Evolutionary conservation across 2,329 filamentous ascomycete genomes (phyloP).

Genomic region (Epichloe sibirici): DNA sequence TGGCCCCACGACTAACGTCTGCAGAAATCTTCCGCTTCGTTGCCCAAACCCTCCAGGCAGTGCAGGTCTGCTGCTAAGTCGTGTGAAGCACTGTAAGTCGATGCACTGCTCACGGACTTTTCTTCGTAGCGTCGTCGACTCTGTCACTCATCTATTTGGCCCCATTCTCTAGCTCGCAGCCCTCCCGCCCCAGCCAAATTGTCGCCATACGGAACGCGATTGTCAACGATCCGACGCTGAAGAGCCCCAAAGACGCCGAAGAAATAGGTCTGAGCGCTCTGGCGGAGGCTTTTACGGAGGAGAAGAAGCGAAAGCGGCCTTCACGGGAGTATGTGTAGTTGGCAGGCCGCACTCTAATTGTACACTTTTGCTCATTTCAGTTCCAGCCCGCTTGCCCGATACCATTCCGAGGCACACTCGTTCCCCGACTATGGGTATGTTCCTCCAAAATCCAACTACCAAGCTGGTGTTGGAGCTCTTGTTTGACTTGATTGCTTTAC

Average conservation of each 20-base stretch:
- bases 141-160: neutral
- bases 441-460: neutral
- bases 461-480: neutral
- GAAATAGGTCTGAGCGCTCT: constrained; percentile 1
- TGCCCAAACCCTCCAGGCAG: neutral
- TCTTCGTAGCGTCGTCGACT: neutral
- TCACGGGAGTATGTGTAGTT: constrained; percentile 19
- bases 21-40: constrained; percentile 9
- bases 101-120: neutral
- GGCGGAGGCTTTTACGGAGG: neutral
- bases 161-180: neutral
- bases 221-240: constrained; percentile 15
- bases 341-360: neutral
- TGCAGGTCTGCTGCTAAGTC: neutral
- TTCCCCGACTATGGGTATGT: constrained; percentile 31
- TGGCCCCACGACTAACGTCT: constrained; percentile 7
- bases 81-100: neutral
- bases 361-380: neutral
- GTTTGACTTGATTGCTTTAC: neutral
- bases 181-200: neutral
- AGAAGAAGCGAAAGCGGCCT: constrained; percentile 11
- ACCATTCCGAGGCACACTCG: constrained; percentile 24
- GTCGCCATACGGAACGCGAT: neutral
- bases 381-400: constrained; percentile 21
- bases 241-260: constrained; percentile 11